Percentiles rank a stretch among this genome's conserved stretches.
Conservation (phyloP, 2,329 filamentous ascomycete species). For the Alternaria arbusti region DNA sequence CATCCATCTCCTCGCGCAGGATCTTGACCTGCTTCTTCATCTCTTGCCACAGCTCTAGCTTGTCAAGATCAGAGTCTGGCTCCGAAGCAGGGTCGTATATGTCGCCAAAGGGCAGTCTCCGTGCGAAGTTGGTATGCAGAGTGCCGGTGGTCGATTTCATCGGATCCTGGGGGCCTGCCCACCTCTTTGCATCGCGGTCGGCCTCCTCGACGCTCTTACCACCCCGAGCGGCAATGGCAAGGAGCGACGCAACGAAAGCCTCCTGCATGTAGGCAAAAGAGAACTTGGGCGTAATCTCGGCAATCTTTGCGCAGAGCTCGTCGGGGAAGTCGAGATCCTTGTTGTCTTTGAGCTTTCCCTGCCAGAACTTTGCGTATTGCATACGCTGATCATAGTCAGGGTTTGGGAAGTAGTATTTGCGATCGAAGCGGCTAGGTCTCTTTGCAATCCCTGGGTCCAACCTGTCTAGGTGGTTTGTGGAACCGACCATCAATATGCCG, state of each 20-base stretch:
- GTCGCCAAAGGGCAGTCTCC: not conserved
- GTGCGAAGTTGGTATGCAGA: slow-evolving; percentile 11
- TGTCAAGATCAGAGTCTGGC: slow-evolving; percentile 36
- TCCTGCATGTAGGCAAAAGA: slow-evolving; percentile 57
- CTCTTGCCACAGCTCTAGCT: slow-evolving; percentile 50
- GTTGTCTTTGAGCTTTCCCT: slow-evolving; percentile 48
- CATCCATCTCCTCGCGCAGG: slow-evolving; percentile 50
- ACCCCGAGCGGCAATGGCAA: slow-evolving; percentile 43
- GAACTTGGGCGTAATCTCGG: slow-evolving; percentile 53
- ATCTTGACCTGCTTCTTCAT: slow-evolving; percentile 53
- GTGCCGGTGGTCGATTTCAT: slow-evolving; percentile 17
- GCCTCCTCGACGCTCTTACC: slow-evolving; percentile 17
- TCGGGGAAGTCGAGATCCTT: slow-evolving; percentile 51
- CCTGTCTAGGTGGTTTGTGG: slow-evolving; percentile 69
- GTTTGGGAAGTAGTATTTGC: slow-evolving; percentile 55
- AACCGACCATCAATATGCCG: slow-evolving; percentile 72
- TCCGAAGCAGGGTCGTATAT: not conserved
- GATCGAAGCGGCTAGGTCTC: slow-evolving; percentile 55
- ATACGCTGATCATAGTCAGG: slow-evolving; percentile 49
- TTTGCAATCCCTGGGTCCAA: slow-evolving; percentile 68
- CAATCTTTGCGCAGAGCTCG: slow-evolving; percentile 48
- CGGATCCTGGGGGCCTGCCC: slow-evolving; percentile 38
- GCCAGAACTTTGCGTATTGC: slow-evolving; percentile 55
- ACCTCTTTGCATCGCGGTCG: slow-evolving; percentile 20
- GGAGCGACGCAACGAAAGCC: slow-evolving; percentile 50